Base-by-base conservation (phyloP, 2,329 filamentous ascomycete species). In the Sporothrix mexicana region DNA sequence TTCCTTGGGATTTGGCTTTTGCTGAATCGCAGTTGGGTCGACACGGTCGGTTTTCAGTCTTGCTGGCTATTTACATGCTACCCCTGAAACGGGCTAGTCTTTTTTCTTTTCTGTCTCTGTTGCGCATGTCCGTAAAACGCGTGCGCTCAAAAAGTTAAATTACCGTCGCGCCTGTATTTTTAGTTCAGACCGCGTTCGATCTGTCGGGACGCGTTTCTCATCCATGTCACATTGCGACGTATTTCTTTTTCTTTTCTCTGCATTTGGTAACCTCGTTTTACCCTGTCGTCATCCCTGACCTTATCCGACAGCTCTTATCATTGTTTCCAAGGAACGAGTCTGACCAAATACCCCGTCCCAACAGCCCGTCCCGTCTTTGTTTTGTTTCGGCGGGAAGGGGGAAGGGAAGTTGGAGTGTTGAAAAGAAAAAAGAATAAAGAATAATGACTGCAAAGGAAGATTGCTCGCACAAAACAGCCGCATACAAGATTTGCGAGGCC, bases 21-120 rank as follows among this genome's bases (percentile, higher is more conserved):
- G 36, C 17, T 62, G 36, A 20, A 17, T 9, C 15, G 12, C n/a
- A 68, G 47, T 47, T 41, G 5, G 4, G 25, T 10, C 25, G 30
- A 36, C 7, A 36, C 30, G 30, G 30, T 36, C 30, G 7, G 30
- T 36, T 36, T 36, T 36, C 30, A 36, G 30, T 36, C 49, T 55
- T 43, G 17, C 3, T 43, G 61, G 61, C 61, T 64, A 64, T 64
- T 23, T 45, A 45, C n/a, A n/a, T n/a, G n/a, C 66, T 68, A 68
- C 47, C 64, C 64, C 66, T 69, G 66, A 55, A 69, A 55, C 30
- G 47, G 47, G 9, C 66, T 55, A 55, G 66, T 69, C 25, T 25
- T 12, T 25, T 25, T 51, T 7, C 23, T 55, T 55, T 55, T 25
- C 51, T 51, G 17, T 9, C n/a, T 55, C 51, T 49, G 36, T 53